Conservation (phyloP, 495 filamentous ascomycete genomes). For the Lineolata rhizophorae region DNA sequence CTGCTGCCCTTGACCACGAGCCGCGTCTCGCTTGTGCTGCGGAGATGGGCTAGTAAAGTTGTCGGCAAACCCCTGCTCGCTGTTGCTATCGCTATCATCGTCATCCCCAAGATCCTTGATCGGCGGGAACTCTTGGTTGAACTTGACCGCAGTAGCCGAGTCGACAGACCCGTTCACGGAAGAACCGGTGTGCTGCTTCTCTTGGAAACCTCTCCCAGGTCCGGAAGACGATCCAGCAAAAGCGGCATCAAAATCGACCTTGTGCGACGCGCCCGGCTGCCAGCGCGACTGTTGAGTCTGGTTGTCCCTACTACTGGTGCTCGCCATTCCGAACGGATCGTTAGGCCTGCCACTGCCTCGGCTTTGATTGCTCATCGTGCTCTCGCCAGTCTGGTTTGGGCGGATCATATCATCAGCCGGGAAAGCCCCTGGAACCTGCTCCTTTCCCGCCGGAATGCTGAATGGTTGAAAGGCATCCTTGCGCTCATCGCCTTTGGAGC, state of each 20-base stretch:
- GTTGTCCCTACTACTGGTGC: background rate
- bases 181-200: constrained; percentile 6
- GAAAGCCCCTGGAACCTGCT: constrained; percentile 28
- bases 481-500: constrained; percentile 11
- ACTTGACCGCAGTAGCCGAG: constrained; percentile 8
- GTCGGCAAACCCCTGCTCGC: constrained; percentile 74
- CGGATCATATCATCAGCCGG: constrained; percentile 24
- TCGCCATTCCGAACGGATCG: constrained; percentile 4
- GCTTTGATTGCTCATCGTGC: constrained; percentile 19
- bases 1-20: constrained; percentile 9
- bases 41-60: constrained; percentile 64
- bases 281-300: too few species aligned
- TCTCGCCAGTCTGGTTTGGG: constrained; percentile 28
- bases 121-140: constrained; percentile 74
- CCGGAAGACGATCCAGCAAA: too few species aligned
- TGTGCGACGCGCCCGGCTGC: too few species aligned
- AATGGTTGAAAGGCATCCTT: constrained; percentile 14
- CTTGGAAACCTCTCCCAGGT: too few species aligned
- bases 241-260: constrained; percentile 57
- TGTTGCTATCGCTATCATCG: constrained; percentile 59
- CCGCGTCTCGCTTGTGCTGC: constrained; percentile 19
- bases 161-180: constrained; percentile 5
- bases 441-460: constrained; percentile 9
- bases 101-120: constrained; percentile 61
- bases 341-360: constrained; percentile 14